Percentiles rank a stretch among this genome's conserved stretches.
Conservation (phyloP, 1,284 basidiomycete genomes). For the Phylloporus gajari region DNA sequence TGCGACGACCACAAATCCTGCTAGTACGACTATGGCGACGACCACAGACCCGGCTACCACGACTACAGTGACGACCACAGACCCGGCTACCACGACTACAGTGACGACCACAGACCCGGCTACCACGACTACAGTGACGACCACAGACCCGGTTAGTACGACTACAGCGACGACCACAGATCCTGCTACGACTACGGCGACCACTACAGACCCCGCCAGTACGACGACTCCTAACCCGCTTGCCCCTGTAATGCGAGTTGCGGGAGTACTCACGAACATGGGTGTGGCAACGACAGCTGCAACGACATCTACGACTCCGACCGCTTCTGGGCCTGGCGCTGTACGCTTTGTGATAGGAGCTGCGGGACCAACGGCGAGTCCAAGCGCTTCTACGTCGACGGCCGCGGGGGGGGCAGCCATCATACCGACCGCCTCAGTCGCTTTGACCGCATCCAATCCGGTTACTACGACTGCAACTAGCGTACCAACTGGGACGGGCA, state of each 20-base stretch:
- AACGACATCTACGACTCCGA: not conserved
- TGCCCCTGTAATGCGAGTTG: too few species aligned
- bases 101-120: not conserved
- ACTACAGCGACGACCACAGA: not conserved
- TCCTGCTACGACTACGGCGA: not conserved
- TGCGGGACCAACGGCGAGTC: not conserved
- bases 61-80: not conserved
- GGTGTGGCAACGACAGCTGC: too few species aligned
- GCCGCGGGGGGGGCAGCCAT: not conserved
- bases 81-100: not conserved
- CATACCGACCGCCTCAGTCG: not conserved
- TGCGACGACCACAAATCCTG: too few species aligned
- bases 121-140: not conserved
- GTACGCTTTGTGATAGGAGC: not conserved
- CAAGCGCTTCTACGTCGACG: not conserved
- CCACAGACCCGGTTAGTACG: not conserved
- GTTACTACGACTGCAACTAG: too few species aligned
- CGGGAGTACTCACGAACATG: too few species aligned
- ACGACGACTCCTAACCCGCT: not conserved
- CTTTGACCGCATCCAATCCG: not conserved
- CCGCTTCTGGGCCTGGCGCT: not conserved
- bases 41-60: slow-evolving; percentile 1
- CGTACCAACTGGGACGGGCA: not conserved
- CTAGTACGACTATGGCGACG: not conserved
- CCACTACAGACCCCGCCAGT: not conserved